A percentile compares a stretch with the other conserved stretches of the same genome.
phyloP scores from a whole-genome alignment of 2,329 filamentous ascomycete genomes.

The Lachnellula cervina region DNA sequence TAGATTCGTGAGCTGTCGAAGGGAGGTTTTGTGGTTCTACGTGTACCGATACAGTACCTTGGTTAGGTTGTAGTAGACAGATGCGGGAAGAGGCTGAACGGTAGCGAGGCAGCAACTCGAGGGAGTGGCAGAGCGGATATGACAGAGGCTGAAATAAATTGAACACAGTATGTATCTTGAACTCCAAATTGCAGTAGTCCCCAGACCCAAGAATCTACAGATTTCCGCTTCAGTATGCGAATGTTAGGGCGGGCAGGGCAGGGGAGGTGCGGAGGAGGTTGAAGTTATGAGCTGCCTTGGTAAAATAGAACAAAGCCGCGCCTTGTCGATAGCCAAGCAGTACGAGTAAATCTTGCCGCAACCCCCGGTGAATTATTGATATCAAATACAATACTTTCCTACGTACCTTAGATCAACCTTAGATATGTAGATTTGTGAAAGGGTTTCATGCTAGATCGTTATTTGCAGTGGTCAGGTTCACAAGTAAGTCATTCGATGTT shows the following conservation, averaged over 20 bases:
- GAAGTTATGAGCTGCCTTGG: neutral
- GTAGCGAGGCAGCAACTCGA: neutral
- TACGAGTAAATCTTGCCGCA: neutral
- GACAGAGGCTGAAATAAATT: neutral
- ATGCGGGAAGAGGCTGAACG: slow-evolving; percentile 9
- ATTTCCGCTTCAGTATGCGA: neutral
- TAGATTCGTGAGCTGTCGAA: neutral
- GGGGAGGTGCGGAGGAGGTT: neutral
- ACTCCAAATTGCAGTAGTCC: neutral
- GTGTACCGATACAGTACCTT: too few relatives aligned
- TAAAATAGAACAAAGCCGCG: neutral
- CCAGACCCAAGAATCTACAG: neutral
- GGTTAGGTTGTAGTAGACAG: neutral
- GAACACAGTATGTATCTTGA: neutral
- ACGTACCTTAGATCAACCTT: neutral
- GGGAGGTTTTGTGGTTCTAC: too few relatives aligned
- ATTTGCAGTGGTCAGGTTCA: neutral
- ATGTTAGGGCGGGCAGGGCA: neutral
- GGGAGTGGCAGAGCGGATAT: slow-evolving; percentile 2
- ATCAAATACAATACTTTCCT: too few relatives aligned
- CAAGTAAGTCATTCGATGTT: neutral
- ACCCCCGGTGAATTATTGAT: neutral
- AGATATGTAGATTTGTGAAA: neutral
- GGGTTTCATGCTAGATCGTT: neutral
- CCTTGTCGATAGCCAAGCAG: neutral